Conservation (phyloP, 768 basidiomycete genomes). For the Clathrus columnatus region DNA sequence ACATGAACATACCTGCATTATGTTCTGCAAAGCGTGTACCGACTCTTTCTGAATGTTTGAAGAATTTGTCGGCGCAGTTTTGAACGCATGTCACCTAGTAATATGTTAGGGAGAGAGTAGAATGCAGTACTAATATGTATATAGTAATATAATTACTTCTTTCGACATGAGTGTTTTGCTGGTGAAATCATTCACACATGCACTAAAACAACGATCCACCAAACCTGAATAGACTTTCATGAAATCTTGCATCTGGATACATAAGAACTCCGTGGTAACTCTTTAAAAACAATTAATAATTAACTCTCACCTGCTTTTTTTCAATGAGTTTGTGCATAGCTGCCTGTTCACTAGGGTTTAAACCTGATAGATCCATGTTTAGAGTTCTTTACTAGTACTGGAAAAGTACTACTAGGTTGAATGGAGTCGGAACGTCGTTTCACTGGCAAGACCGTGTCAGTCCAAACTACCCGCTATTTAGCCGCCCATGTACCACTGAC, state of each 20-base stretch:
- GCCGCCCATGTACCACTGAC: no score
- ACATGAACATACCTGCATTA: slow-evolving; percentile 68
- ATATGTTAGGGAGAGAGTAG: not conserved
- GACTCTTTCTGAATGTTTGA: slow-evolving; percentile 92
- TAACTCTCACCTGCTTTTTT: slow-evolving; percentile 75
- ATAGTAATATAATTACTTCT: slow-evolving; percentile 43
- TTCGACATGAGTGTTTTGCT: slow-evolving; percentile 88
- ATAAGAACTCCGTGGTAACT: not conserved
- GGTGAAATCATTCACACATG: slow-evolving; percentile 95
- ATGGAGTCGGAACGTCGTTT: no score
- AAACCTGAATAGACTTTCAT: slow-evolving; percentile 89
- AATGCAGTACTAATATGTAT: not conserved
- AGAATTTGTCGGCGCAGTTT: slow-evolving; percentile 96
- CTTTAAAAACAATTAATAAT: not conserved
- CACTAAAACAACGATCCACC: slow-evolving; percentile 91
- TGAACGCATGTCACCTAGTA: slow-evolving; percentile 79
- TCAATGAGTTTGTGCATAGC: slow-evolving; percentile 93
- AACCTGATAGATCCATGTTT: slow-evolving; percentile 85
- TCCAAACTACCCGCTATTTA: no score
- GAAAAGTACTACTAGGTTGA: no score
- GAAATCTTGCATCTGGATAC: slow-evolving; percentile 91
- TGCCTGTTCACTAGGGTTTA: slow-evolving; percentile 89
- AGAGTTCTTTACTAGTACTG: not conserved
- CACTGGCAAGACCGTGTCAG: no score
- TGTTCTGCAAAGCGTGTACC: slow-evolving; percentile 87